Conservation (phyloP, 108 stramenopile genomes). For the Pseudonitzschia pungens region DNA sequence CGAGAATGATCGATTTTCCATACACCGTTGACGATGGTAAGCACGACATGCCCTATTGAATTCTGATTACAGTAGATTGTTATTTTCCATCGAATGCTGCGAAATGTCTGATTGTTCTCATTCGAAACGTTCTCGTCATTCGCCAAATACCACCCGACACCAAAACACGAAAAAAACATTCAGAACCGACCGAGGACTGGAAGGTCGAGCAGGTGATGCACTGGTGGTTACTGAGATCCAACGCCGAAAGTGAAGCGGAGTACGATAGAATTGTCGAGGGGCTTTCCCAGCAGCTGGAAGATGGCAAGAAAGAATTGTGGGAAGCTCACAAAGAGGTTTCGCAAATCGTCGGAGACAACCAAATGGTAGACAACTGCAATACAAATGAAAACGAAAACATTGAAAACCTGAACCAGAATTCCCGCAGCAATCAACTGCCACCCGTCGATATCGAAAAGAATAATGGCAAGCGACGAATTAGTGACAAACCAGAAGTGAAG, state of each 20-base stretch:
- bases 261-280: constrained; percentile 39
- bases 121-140: not conserved
- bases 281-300: constrained; percentile 44
- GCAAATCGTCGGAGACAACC: constrained; percentile 21
- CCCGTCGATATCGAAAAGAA: not conserved
- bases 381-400: constrained; percentile 20
- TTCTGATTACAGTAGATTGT: not conserved
- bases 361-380: constrained; percentile 14
- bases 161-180: not conserved
- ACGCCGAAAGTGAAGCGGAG: constrained; percentile 39
- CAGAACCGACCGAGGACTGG: constrained; percentile 67
- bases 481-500: not conserved
- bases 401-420: constrained; percentile 6
- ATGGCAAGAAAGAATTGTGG: constrained; percentile 52
- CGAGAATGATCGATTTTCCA: constrained; percentile 28
- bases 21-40: constrained; percentile 46
- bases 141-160: too few relatives aligned
- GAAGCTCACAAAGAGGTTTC: constrained; percentile 50
- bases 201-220: constrained; percentile 75
- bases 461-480: not conserved
- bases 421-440: not conserved
- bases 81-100: not conserved
- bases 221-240: constrained; percentile 63
- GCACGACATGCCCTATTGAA: not conserved
- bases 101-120: too few relatives aligned